Percentiles rank a stretch among this genome's conserved stretches.
Conservation (phyloP, 257 asterid genomes). For the Solanum chiquidenum region DNA sequence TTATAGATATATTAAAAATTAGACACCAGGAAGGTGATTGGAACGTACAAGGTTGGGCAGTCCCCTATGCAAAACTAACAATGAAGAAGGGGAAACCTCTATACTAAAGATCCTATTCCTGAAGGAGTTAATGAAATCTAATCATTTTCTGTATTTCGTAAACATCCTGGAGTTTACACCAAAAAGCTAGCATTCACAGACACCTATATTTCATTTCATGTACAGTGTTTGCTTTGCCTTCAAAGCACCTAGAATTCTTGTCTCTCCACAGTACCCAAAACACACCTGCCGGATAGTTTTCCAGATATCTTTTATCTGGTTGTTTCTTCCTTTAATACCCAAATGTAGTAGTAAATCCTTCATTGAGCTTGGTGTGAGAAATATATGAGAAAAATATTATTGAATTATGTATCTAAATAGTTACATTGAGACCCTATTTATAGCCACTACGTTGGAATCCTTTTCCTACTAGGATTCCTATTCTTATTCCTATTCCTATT, state of each 20-base stretch:
- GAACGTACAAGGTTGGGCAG: neutral
- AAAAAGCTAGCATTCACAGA: neutral
- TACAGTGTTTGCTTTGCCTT: neutral
- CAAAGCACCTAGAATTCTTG: neutral
- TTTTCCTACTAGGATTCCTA: too few relatives aligned
- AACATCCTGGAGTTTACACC: neutral
- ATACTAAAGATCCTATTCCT: neutral
- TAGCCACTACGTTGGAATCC: too few relatives aligned
- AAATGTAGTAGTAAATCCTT: neutral
- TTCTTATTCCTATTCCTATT: too few relatives aligned
- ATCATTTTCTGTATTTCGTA: neutral
- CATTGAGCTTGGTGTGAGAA: too few relatives aligned
- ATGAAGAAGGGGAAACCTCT: neutral
- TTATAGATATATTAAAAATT: neutral
- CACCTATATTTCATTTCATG: neutral
- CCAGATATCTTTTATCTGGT: neutral
- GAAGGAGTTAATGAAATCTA: neutral
- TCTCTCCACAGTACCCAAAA: neutral
- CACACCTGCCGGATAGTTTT: neutral
- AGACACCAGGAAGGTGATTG: neutral
- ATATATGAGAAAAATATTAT: too few relatives aligned
- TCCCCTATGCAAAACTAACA: neutral
- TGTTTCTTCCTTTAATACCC: neutral
- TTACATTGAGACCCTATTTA: too few relatives aligned
- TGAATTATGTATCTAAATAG: too few relatives aligned